Percentiles rank a stretch among this genome's conserved stretches.
phyloP scores from a whole-genome alignment of 345 rosid genomes.

The Pelargonium nanum region DNA sequence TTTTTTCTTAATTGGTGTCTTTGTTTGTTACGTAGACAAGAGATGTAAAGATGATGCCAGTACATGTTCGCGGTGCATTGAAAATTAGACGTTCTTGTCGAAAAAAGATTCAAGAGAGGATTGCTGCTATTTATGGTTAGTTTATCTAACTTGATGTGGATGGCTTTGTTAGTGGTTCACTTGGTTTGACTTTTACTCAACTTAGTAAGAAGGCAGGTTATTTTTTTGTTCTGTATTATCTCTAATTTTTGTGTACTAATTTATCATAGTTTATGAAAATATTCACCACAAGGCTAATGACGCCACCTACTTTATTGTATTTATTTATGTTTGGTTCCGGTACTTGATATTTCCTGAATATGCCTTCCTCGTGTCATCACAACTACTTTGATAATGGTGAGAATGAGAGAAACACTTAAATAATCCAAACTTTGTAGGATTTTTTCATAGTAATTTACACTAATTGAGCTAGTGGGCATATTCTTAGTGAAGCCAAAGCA shows the following conservation, averaged over 20 bases:
- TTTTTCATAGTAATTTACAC: not conserved
- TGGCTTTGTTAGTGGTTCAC: not conserved
- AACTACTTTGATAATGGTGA: no score
- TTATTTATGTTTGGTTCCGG: not conserved
- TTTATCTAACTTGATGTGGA: not conserved
- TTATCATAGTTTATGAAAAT: no score
- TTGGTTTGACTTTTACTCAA: not conserved
- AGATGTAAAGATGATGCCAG: constrained; percentile 64
- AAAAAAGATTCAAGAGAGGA: constrained; percentile 75
- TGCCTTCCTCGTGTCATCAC: no score
- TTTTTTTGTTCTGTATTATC: not conserved
- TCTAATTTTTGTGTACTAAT: no score
- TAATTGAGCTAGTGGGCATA: not conserved
- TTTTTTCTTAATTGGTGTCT: constrained; percentile 3
- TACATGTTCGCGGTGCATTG: constrained; percentile 37
- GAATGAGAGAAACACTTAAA: no score
- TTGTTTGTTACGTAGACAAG: constrained; percentile 37
- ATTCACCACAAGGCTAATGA: no score
- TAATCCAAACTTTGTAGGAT: not conserved
- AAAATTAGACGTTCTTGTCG: constrained; percentile 64
- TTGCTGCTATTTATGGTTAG: constrained; percentile 61
- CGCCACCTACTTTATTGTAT: no score
- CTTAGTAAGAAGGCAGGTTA: not conserved
- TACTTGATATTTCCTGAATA: not conserved
- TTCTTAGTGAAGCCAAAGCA: not conserved